These are phyloP conservation scores for Boletus rubropictus DNA, from an alignment of 768 basidiomycete genomes.

Conservation along the genomic window DNA sequence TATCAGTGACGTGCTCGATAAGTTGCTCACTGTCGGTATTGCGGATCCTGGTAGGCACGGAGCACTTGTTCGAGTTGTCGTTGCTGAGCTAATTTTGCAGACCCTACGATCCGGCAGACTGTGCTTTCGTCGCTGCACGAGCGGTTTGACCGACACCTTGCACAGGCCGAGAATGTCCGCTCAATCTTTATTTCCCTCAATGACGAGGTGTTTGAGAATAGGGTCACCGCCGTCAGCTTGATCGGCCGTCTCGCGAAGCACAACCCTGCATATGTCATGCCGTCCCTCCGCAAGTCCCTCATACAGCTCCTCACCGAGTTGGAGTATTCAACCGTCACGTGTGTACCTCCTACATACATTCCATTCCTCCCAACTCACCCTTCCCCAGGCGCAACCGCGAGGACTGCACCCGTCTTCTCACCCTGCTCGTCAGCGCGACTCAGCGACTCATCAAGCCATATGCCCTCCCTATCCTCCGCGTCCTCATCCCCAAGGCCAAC, in stretches of 20 bases:
- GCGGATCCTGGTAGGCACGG: slow-evolving; percentile 80
- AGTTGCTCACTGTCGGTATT: slow-evolving; percentile 89
- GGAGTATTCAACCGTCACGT: slow-evolving; percentile 88
- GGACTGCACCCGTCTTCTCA: slow-evolving; percentile 87
- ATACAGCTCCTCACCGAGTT: slow-evolving; percentile 95
- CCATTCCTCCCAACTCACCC: neutral
- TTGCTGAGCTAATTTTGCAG: slow-evolving; percentile 26
- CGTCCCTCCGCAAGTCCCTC: slow-evolving; percentile 87
- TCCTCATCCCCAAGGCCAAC: slow-evolving; percentile 82
- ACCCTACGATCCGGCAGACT: slow-evolving; percentile 75
- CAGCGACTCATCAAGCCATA: slow-evolving; percentile 95
- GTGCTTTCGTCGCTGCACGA: slow-evolving; percentile 86
- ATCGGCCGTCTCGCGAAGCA: slow-evolving; percentile 92
- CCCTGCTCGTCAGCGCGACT: slow-evolving; percentile 83
- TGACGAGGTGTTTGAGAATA: slow-evolving; percentile 92
- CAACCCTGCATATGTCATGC: slow-evolving; percentile 99
- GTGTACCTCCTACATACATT: slow-evolving; percentile 33
- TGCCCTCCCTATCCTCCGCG: slow-evolving; percentile 89
- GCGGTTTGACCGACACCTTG: slow-evolving; percentile 92
- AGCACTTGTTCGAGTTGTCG: neutral
- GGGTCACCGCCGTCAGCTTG: slow-evolving; percentile 81
- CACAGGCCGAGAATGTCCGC: slow-evolving; percentile 97
- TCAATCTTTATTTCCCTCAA: slow-evolving; percentile 96
- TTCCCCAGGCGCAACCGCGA: slow-evolving; percentile 69
- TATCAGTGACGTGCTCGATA: slow-evolving; percentile 97